These are phyloP conservation scores for Aspergillus bridgeri DNA, from an alignment of 495 filamentous ascomycete genomes.

Conservation along the genomic window DNA sequence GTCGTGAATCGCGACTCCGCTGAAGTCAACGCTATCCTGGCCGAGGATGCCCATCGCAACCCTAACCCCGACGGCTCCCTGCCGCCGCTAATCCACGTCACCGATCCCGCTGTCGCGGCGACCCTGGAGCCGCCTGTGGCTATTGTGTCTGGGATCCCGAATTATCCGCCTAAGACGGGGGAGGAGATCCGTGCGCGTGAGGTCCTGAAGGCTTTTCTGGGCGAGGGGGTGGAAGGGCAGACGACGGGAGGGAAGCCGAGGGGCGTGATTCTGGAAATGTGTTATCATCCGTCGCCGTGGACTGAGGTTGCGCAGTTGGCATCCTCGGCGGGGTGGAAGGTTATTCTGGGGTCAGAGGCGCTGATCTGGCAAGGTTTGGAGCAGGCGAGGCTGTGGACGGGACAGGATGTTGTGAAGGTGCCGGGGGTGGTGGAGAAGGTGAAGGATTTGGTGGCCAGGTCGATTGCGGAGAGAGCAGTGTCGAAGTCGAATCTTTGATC, in stretches of 20 bases:
- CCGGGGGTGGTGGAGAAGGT: slow-evolving; percentile 49
- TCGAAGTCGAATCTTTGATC: slow-evolving; percentile 30
- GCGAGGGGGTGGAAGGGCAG: slow-evolving; percentile 15
- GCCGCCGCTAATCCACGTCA: slow-evolving; percentile 52
- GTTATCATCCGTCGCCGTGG: slow-evolving; percentile 67
- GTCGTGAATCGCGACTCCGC: slow-evolving; percentile 61
- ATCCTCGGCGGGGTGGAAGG: slow-evolving; percentile 58
- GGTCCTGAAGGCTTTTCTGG: slow-evolving; percentile 55
- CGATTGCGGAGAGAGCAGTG: slow-evolving; percentile 29
- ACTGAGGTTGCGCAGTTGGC: slow-evolving; percentile 60
- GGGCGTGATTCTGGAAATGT: slow-evolving; percentile 75
- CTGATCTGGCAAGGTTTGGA: slow-evolving; percentile 75
- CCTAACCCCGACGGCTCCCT: slow-evolving; percentile 30
- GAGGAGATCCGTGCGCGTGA: slow-evolving; percentile 54
- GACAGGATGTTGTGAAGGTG: slow-evolving; percentile 47
- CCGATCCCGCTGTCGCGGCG: slow-evolving; percentile 52
- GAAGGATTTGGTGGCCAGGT: slow-evolving; percentile 47
- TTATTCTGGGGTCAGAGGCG: slow-evolving; percentile 67
- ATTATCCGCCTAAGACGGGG: slow-evolving; percentile 60
- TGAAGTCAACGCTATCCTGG: slow-evolving; percentile 62
- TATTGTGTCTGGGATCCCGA: slow-evolving; percentile 65
- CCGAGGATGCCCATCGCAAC: slow-evolving; percentile 41
- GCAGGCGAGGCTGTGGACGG: slow-evolving; percentile 65
- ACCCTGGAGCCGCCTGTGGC: slow-evolving; percentile 54
- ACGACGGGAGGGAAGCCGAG: slow-evolving; percentile 37